Evolutionary conservation across 1,284 basidiomycete species (phyloP).

Genomic region (Vanrija pseudolonga): DNA sequence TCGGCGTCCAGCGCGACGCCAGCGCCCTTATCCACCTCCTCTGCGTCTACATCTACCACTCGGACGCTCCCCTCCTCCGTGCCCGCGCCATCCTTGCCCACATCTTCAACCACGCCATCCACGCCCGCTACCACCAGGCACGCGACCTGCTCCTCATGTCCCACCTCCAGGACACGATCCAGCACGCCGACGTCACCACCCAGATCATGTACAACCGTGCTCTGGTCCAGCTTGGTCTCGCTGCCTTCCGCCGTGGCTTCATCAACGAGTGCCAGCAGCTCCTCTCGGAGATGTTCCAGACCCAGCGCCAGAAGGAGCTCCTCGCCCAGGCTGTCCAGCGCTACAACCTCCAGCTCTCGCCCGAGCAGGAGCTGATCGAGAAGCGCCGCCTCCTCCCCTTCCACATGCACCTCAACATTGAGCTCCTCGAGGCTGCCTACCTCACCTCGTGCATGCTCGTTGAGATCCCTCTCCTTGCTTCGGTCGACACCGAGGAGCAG

Average conservation of each 20-base stretch:
- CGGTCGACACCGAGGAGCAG: conserved; percentile 88
- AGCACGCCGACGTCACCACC: conserved; percentile 91
- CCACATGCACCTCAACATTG: conserved; percentile 99
- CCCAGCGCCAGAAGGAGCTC: conserved; percentile 93
- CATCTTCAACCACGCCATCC: conserved; percentile 94
- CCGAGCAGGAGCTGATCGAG: conserved; percentile 96
- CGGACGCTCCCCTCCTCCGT: conserved; percentile 81
- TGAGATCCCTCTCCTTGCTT: conserved; percentile 92
- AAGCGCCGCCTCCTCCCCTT: conserved; percentile 94
- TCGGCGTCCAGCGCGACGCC: conserved; percentile 59
- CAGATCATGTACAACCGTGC: conserved; percentile 99
- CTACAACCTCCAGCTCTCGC: conserved; percentile 72
- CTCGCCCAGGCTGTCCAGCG: conserved; percentile 94
- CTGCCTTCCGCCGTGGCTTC: conserved; percentile 91
- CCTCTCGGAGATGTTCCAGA: conserved; percentile 92
- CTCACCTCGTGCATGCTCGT: conserved; percentile 97
- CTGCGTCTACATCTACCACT: conserved; percentile 90
- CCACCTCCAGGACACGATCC: conserved; percentile 93
- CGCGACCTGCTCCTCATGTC: conserved; percentile 99
- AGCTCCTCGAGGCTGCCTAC: conserved; percentile 95
- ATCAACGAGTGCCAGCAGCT: conserved; percentile 92
- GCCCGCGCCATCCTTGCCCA: conserved; percentile 97
- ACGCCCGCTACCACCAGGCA: conserved; percentile 94
- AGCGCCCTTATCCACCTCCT: conserved; percentile 72
- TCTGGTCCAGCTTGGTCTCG: conserved; percentile 93